Evolutionary conservation across 2,329 filamentous ascomycete genomes (phyloP), one percentile per base, ranked within the genome.

Genomic region (Pseudogymnoascus sp.): DNA sequence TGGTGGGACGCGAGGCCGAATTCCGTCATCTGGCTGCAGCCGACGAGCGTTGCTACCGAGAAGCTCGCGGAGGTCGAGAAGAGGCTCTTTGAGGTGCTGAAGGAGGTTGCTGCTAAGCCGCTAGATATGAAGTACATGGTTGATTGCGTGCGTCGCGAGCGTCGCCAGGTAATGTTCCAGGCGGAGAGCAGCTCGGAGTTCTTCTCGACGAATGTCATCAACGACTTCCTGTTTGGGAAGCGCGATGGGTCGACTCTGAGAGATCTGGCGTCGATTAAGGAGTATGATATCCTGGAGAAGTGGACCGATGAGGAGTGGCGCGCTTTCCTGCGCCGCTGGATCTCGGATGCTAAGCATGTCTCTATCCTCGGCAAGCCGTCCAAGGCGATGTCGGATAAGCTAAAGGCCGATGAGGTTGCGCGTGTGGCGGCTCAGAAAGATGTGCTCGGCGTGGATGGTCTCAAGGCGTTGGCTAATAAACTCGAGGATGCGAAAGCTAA

Each of bases 331-430:
- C 88, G 83, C 68, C 90, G 88, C 72, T 97, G 91, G 89, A 85
- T 97, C 35, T 82, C 87, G 0, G 89, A 97, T 73, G 91, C 91
- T 26, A 84, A 89, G 65, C 93, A 97, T 73, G 83, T 97, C 62
- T 95, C 92, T 0, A 85, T 97, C 37, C 83, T 99, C 10, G 95
- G 92, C 11, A 89, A 90, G 65, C 95, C 95, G 1, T 97, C 95
- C 0, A 79, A 86, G 60, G 85, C 88, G 66, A 79, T 97, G 60
- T 88, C 93, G 0, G 86, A 88, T 62, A 90, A 89, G 75, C 82
- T 95, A 66, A 96, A 97, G 75, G 80, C 81, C 15, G 88, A 92
- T 1, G 93, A 97, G 71, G 84, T 91, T 71, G 85, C 83, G 46
- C 85, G 95, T 23, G 81, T 97, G 53, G 86, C 90, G 64, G 87